Base-by-base conservation (phyloP, 202 grass and related monocot genomes). In the Setaria viridis region DNA sequence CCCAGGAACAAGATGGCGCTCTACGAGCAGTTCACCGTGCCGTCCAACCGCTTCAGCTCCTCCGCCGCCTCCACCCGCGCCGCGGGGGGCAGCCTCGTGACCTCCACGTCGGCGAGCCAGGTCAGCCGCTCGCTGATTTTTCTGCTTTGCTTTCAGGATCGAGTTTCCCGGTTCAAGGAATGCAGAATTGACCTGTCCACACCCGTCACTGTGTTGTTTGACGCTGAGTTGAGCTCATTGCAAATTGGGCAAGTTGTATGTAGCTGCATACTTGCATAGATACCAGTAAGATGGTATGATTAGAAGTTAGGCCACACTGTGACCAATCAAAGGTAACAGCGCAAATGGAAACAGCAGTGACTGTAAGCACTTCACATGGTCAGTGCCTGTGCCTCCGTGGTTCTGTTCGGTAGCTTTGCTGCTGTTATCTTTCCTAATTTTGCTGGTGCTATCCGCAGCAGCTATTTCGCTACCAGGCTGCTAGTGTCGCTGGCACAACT, bases 1-100 rank as follows among this genome's bases (percentile, higher is more conserved):
- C 95, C 95, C 8, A 62, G 95, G 84, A 97, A 97, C 87, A 97
- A 97, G 84, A 97, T 97, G 95, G 92, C 95, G 6, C 95, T 97
- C 56, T 97, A 99, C 67, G 97, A 99, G 78, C 97, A 94, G 88
- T 77, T 97, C 72, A 94, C 88, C 67, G 88, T 99, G 19, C 90
- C 92, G 11, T 94, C 97, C 35, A 87, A 82, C 56, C 90, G 92
- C 64, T 85, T 91, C 73, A 80, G 67, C 86, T 82, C 83, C 33
- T 19, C 32, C 3, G 57, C 67, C 11, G 56, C 67, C 7, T 32
- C 86, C 63, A 67, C 86, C 6, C 6, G 21, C 78, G 43, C 57
- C 65, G 25, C 63, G 63, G 76, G 68, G 41, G 25, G 72, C 68
- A 79, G 82, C 70, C 47, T 66, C 73, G 80, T 41, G 21, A 34